Conservation (phyloP, 2,329 filamentous ascomycete species). For the Stachybotrys elegans region DNA sequence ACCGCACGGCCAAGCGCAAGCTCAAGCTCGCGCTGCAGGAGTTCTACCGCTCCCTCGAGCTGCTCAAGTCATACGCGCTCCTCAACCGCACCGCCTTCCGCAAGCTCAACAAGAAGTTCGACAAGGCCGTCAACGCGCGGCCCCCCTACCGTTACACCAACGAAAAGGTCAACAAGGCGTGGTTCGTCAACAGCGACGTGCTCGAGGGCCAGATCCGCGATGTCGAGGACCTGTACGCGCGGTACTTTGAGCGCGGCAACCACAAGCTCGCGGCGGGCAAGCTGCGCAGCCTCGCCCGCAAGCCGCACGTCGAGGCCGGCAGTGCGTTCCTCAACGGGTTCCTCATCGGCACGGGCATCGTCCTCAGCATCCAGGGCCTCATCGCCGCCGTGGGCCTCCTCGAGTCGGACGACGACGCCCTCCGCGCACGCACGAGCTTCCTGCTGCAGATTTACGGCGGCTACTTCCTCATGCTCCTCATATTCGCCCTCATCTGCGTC, state of each 20-base stretch:
- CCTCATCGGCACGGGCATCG: conserved; percentile 61
- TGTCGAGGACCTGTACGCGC: conserved; percentile 86
- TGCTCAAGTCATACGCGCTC: conserved; percentile 86
- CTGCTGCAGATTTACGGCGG: conserved; percentile 88
- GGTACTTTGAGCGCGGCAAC: conserved; percentile 92
- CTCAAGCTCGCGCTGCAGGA: conserved; percentile 88
- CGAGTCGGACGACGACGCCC: conserved; percentile 38
- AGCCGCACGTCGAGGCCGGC: conserved; percentile 48
- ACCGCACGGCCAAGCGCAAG: conserved; percentile 84
- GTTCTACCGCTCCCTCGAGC: conserved; percentile 85
- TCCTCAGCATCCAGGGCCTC: conserved; percentile 63
- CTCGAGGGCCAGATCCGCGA: conserved; percentile 74
- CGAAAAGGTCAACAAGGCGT: conserved; percentile 83
- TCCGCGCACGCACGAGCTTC: conserved; percentile 56
- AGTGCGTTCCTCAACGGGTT: conserved; percentile 59
- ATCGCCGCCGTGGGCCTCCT: conserved; percentile 54
- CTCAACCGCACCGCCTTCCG: conserved; percentile 90
- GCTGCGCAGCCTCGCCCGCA: conserved; percentile 66
- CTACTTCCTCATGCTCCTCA: conserved; percentile 77
- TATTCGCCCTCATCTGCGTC: conserved; percentile 80
- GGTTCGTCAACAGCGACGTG: conserved; percentile 86
- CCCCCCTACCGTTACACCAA: conserved; percentile 79
- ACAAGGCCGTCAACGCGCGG: conserved; percentile 79
- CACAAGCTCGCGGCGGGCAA: conserved; percentile 88
- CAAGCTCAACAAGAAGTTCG: conserved; percentile 98